A percentile compares a stretch with the other conserved stretches of the same genome.
Evolutionary conservation across 176 grass and related monocot genomes (phyloP).

Genomic region (Zoysia japonica): DNA sequence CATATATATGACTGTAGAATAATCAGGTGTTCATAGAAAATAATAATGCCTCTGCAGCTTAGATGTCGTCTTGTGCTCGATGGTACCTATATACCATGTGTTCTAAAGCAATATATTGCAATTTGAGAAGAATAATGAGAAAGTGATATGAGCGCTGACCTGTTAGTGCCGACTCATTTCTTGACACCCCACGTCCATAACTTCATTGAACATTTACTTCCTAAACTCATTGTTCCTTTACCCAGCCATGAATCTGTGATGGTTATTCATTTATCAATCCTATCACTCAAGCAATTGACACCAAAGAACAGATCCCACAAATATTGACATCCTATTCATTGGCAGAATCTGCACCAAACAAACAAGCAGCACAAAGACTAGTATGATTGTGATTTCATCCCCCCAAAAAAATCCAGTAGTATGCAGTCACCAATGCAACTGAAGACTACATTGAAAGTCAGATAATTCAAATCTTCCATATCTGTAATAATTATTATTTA

Average conservation of each 20-base stretch:
- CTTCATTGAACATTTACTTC: neutral
- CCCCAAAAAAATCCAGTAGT: neutral
- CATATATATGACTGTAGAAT: neutral
- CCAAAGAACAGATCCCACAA: neutral
- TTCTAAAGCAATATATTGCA: slow-evolving; percentile 13
- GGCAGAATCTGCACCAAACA: neutral
- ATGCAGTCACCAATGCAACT: neutral
- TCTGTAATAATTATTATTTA: neutral
- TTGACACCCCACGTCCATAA: neutral
- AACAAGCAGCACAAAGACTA: neutral
- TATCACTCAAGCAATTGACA: neutral
- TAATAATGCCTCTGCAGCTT: neutral
- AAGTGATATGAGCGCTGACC: slow-evolving; percentile 24
- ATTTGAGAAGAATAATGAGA: slow-evolving; percentile 4
- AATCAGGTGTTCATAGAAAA: neutral
- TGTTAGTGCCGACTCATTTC: neutral
- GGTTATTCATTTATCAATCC: neutral
- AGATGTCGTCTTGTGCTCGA: neutral
- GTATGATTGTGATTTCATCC: neutral
- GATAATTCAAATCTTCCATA: neutral
- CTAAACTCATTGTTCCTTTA: neutral
- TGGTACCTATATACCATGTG: neutral
- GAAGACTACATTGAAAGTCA: neutral
- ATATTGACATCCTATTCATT: slow-evolving; percentile 6
- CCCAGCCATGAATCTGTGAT: neutral